Base-by-base conservation (phyloP, 1,139 yeast genomes). In the Debaryomyces robertsiae region DNA sequence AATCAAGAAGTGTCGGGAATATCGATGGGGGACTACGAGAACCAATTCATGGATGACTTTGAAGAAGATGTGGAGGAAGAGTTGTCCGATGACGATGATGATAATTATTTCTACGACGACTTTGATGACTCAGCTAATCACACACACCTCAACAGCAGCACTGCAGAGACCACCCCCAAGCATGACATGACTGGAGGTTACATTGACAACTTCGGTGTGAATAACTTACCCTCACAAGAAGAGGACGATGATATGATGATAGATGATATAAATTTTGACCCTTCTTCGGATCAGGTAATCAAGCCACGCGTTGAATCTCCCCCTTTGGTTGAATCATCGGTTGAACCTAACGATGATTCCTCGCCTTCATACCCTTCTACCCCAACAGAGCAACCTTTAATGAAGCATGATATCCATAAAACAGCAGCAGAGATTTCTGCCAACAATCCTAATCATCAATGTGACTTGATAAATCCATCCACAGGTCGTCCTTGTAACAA, bases 401-500 rank as follows among this genome's bases (percentile, higher is more conserved):
- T 9, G 3, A 29, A 27, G 9, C 32, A 27, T 27, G 41, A 38
- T 11, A 13, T 31, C 27, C 50, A 45, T 38, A 37, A 46, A 25
- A 46, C 58, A 7, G 60, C 58, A 10, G 59, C 62, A 4, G 63
- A 58, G 40, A 58, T 57, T 4, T 39, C 60, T 6, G 58, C 57
- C 4, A 47, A 41, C 13, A 59, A 59, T 46, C 73, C 72, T 2
- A 60, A 69, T 43, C 77, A 71, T 46, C 65, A 67, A 42, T 73
- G 77, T 56, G 68, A 75, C 42, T 69, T 85, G 59, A 65, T 78
- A 14, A 84, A 82, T 55, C 83, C 88, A 13, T 59, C 73, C 10
- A 74, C 73, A 1, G 75, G 75, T 5, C 50, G 56, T 38, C 66
- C 73, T 9, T 73, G 78, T 50, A 63, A 65, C 46, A 71, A 72